Evolutionary conservation across 106 monocot genomes (phyloP), one percentile per base, ranked within the genome.

Genomic region (Gastrodia elata): DNA sequence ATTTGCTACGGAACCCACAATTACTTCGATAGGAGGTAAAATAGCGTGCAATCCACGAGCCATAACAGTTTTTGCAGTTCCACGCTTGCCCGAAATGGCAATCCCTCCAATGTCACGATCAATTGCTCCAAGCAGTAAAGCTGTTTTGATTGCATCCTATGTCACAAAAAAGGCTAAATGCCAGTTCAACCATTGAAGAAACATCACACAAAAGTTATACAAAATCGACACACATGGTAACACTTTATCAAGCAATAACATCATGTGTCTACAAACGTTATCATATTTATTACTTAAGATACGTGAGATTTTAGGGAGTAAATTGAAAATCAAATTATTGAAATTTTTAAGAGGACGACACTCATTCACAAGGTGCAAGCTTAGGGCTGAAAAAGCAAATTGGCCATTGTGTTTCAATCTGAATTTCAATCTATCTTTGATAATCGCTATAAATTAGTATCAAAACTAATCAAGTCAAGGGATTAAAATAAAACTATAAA

Each of bases 51-150:
- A 81, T 39, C 98, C 98, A 79, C 98, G 98, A 15, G 98, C 93
- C 98, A 98, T 93, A 41, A 98, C 82, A 13, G 98, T 98, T 78
- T 98, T 98, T 41, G 91, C 98, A 28, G 91, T 98, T 48, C 98
- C 98, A 25, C 98, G 88, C 73, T 93, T 93, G 34, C 98, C 98
- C 10, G 88, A 88, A 30, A 98, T 98, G 26, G 93, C 98, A 78
- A 98, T 91, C 35, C 98, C 98, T 41, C 98, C 98, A 79, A 98
- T 93, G 75, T 93, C 91, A 43, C 91, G 87, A 71, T 98, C 98
- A 77, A 91, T 85, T 27, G 98, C 98, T 39, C 98, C 98, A 74
- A 98, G 88, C 35, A 98, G 76, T 68, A 98, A 79, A 42, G 93
- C 91, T 34, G 98, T 93, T 74, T 98, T 98, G 43, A 93, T 98